Conservation (phyloP, 2,329 filamentous ascomycete species). For the Neobulgaria alba region DNA sequence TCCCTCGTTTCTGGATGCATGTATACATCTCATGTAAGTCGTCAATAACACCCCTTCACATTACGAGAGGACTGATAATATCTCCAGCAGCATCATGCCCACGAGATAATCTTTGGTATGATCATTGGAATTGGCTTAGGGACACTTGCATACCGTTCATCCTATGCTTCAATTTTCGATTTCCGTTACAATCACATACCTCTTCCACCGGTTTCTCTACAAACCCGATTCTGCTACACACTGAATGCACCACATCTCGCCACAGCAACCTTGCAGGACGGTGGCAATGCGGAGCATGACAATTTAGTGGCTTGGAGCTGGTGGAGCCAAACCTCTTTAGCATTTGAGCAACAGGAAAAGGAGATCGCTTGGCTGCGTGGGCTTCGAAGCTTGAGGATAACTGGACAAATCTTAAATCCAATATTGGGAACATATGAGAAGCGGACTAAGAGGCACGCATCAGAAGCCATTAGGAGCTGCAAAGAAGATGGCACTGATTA, state of each 20-base stretch:
- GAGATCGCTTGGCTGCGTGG: conserved; percentile 5
- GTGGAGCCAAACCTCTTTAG: conserved; percentile 4
- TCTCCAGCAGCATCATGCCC: conserved; percentile 59
- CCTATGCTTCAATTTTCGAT: conserved; percentile 58
- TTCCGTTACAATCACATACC: conserved; percentile 45
- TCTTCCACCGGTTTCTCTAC: conserved; percentile 10
- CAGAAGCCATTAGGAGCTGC: not conserved
- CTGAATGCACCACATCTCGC: not conserved
- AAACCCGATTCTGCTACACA: conserved; percentile 6
- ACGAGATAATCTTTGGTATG: conserved; percentile 56
- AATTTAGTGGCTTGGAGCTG: conserved; percentile 8
- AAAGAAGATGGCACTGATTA: too few species aligned
- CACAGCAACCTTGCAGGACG: not conserved
- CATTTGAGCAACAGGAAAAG: conserved; percentile 2
- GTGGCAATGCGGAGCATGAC: not conserved
- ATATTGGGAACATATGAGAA: not conserved
- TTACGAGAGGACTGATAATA: not conserved
- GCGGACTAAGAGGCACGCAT: not conserved
- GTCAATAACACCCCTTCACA: not conserved
- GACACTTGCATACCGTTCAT: conserved; percentile 55
- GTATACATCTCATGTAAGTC: conserved; percentile 42
- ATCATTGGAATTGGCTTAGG: conserved; percentile 55
- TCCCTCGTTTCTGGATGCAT: conserved; percentile 57
- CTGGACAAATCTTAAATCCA: not conserved
- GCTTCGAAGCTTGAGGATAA: conserved; percentile 1